Base-by-base conservation (phyloP, 768 basidiomycete genomes). In the Kwoniella sp. region DNA sequence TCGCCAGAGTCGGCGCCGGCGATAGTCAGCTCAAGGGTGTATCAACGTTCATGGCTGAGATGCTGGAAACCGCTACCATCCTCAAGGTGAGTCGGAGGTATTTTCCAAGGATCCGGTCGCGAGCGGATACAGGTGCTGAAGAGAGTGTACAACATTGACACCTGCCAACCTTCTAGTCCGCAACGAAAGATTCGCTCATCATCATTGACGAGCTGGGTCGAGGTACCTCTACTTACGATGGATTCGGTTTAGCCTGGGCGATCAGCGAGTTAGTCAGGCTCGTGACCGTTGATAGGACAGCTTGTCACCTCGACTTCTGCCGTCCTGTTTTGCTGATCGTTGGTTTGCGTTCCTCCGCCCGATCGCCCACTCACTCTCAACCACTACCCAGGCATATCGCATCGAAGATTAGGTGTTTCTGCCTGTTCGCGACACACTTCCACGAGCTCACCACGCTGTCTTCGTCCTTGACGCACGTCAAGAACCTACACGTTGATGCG, bases 31-130 rank as follows among this genome's bases (percentile, higher is more conserved):
- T 98, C 51, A 98, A 96, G 81, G 96, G 96, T 12, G 92, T 99
- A 0, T 95, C 93, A 26, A 99, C 95, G 0, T 99, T 99, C 80
- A 98, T 98, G 95, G 94, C 93, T 1, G 96, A 99, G 81, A 98
- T 98, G 96, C 85, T 99, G 29, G 96, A 99, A 81, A 98, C 94
- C 0, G 94, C 96, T 0, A 92, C 91, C 0, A 98, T 98, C 73
- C 85, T 99, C 48, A 86, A 89, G 73, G 92, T 92, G 38, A 29
- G 87, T 71, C 73, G 31, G 2, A 11, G 28, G 4, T 26, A 2
- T 2, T n/a, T 59, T 52, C 34, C 13, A 38, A 29, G 45, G 47
- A 48, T 4, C 26, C 8, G 23, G 5, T 13, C 7, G 5, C 25
- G 11, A 26, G 8, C 15, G n/a, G 23, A 55, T 8, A 55, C 23